phyloP scores from a whole-genome alignment of 2,329 filamentous ascomycete species.

The Parastagonospora avenae region DNA sequence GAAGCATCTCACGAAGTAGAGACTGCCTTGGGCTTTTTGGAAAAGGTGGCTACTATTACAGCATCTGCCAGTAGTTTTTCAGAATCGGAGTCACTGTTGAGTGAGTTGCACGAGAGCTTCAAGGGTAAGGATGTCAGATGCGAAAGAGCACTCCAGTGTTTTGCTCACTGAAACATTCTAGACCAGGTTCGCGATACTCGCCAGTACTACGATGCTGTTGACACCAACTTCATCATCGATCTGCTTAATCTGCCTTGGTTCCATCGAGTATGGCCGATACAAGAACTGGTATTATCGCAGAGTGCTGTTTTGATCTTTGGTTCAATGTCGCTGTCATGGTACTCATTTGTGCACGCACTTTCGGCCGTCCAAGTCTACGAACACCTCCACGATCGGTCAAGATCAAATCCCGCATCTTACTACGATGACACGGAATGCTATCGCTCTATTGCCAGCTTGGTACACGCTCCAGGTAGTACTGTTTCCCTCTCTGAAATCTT shows the following conservation, averaged over 20 bases:
- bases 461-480: background rate
- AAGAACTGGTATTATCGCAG: background rate
- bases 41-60: background rate
- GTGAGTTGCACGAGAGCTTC: background rate
- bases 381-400: background rate
- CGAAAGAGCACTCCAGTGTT: background rate
- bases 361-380: background rate
- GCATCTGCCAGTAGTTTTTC: background rate
- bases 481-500: background rate
- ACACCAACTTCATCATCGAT: background rate
- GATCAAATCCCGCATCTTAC: background rate
- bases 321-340: background rate
- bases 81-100: background rate
- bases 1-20: background rate
- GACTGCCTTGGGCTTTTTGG: background rate
- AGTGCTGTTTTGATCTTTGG: background rate
- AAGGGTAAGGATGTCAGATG: background rate
- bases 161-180: background rate
- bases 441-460: background rate
- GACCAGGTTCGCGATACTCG: background rate
- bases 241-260: background rate
- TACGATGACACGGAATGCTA: background rate
- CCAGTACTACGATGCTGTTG: background rate
- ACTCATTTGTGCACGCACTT: background rate
- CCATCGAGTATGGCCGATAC: background rate